These are phyloP conservation scores for Pythium dissimile DNA, from an alignment of 352 stramenopile species.

Conservation along the genomic window DNA sequence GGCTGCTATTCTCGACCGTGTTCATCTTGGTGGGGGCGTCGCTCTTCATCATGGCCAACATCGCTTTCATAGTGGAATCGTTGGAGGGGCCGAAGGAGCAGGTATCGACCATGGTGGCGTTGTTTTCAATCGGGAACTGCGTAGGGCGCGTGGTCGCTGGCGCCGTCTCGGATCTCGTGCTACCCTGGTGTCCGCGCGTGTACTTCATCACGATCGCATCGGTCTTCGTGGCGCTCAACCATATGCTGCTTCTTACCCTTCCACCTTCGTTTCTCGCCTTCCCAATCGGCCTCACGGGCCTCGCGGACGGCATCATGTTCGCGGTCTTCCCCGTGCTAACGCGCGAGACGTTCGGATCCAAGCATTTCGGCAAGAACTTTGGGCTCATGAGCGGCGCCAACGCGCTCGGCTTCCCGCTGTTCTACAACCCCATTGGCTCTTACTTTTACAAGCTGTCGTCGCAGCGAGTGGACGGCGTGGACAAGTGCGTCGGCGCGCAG, in stretches of 20 bases:
- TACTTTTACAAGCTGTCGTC: constrained; percentile 50
- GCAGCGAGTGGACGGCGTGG: constrained; percentile 29
- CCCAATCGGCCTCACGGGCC: constrained; percentile 54
- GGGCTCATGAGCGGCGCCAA: constrained; percentile 74
- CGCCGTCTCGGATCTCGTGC: constrained; percentile 54
- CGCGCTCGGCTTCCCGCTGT: constrained; percentile 64
- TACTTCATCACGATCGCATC: constrained; percentile 61
- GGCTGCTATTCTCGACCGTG: constrained; percentile 62
- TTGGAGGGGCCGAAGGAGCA: constrained; percentile 38
- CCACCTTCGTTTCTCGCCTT: constrained; percentile 37
- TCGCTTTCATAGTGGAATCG: constrained; percentile 76
- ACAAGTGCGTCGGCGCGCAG: constrained; percentile 49
- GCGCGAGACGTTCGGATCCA: constrained; percentile 62
- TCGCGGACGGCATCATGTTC: constrained; percentile 76
- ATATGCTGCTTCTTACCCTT: constrained; percentile 53
- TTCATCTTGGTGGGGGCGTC: constrained; percentile 71
- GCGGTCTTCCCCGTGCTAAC: constrained; percentile 63
- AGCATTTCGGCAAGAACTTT: constrained; percentile 81
- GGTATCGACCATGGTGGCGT: constrained; percentile 57
- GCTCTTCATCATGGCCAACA: constrained; percentile 80
- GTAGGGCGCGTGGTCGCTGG: constrained; percentile 49
- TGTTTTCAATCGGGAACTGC: constrained; percentile 75
- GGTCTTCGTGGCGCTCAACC: constrained; percentile 51
- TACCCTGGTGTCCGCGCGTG: constrained; percentile 41
- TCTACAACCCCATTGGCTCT: constrained; percentile 65